Percentiles rank a stretch among this genome's conserved stretches.
Evolutionary conservation across 495 filamentous ascomycete species (phyloP).

Genomic region (Xylaria venustula): DNA sequence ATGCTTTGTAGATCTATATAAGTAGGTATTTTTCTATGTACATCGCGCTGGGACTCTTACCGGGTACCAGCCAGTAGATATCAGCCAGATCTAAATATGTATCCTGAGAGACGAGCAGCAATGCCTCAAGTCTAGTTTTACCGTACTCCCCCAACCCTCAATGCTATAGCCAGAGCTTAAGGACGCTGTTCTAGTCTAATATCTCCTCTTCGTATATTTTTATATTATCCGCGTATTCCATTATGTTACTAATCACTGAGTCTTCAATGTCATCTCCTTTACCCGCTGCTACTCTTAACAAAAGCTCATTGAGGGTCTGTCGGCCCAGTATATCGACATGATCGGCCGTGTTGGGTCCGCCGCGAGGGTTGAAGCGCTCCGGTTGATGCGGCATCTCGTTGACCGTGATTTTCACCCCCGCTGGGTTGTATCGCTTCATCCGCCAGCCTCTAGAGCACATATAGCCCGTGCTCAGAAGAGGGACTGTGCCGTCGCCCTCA

Average conservation of each 20-base stretch:
- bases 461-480: conserved; percentile 82
- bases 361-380: conserved; percentile 83
- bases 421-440: conserved; percentile 91
- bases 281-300: conserved; percentile 86
- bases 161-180: not conserved
- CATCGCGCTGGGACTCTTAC: not conserved
- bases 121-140: not conserved
- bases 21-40: not conserved
- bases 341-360: conserved; percentile 94
- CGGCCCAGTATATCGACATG: conserved; percentile 95
- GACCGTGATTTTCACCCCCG: conserved; percentile 73
- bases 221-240: conserved; percentile 75
- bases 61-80: not conserved
- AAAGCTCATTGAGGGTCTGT: conserved; percentile 83
- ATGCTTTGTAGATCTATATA: not conserved
- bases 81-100: too few relatives aligned
- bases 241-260: conserved; percentile 74
- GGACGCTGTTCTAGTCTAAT: not conserved
- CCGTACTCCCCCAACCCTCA: not conserved
- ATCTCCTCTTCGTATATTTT: conserved; percentile 57
- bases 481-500: conserved; percentile 94
- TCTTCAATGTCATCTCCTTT: conserved; percentile 78
- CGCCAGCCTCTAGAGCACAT: conserved; percentile 97
- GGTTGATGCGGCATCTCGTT: conserved; percentile 97
- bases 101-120: too few relatives aligned